phyloP scores from a whole-genome alignment of 805 yeast genomes.

The Monosporozyma unispora region DNA sequence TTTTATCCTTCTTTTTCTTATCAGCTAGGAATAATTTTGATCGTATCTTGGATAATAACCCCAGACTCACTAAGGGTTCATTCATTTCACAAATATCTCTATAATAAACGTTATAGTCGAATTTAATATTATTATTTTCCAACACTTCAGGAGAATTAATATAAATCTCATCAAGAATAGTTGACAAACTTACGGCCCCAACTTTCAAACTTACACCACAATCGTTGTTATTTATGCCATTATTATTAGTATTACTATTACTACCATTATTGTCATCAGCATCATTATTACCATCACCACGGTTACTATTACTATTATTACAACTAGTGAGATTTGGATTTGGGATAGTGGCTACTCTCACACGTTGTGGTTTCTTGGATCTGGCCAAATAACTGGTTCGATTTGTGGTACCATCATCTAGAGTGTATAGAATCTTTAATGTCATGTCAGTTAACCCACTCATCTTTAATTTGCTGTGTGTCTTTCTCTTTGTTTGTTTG shows the following conservation, averaged over 20 bases:
- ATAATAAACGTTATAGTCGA: slow-evolving; percentile 29
- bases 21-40: slow-evolving; percentile 6
- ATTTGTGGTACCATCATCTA: slow-evolving; percentile 17
- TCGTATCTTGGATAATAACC: slow-evolving; percentile 28
- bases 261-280: not conserved
- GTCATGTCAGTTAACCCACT: slow-evolving; percentile 21
- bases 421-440: slow-evolving; percentile 27
- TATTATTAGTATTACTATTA: not conserved
- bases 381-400: slow-evolving; percentile 26
- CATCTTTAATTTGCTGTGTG: too few species aligned
- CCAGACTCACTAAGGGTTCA: slow-evolving; percentile 31
- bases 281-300: not conserved
- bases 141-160: slow-evolving; percentile 29
- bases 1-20: not conserved
- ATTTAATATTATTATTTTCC: slow-evolving; percentile 7
- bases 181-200: slow-evolving; percentile 24
- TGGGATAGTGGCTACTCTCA: slow-evolving; percentile 21
- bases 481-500: not conserved
- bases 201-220: slow-evolving; percentile 11
- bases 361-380: slow-evolving; percentile 21
- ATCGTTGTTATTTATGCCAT: not conserved
- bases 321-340: slow-evolving; percentile 7
- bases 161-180: slow-evolving; percentile 24
- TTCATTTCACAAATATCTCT: slow-evolving; percentile 28
- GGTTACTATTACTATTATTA: slow-evolving; percentile 5